Evolutionary conservation across 331 rosid genomes (phyloP), one percentile per base, ranked within the genome.

Genomic region (Malus hybrid): DNA sequence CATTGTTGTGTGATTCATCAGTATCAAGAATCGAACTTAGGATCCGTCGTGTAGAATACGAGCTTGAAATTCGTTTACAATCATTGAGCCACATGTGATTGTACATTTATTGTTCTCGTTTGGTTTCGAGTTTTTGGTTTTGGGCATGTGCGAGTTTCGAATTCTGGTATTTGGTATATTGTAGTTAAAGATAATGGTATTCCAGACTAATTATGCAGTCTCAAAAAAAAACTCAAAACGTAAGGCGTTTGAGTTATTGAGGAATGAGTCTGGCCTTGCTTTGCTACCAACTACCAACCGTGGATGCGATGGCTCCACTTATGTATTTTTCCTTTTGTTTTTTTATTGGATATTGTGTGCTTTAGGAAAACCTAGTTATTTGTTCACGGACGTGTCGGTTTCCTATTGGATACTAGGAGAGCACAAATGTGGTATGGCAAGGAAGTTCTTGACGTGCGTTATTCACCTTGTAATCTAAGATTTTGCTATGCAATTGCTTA

Each of bases 81-180:
- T 3, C 1, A 39, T 0, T 3, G 1, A 9, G 44, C 12, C 12
- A 39, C 44, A 9, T 10, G 0, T 39, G 13, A 1, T 39, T 0
- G 13, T 39, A 2, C 64, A 70, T 80, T 79, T 33, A 69, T 69
- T 76, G 63, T 80, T 80, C 61, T 62, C 16, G 31, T 46, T 20
- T 69, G 24, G 52, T 66, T 57, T 75, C 56, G 77, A 71, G 67
- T 50, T 75, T 66, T 52, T 52, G 6, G 9, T 15, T 54, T 14
- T 54, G 76, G 15, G 84, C 69, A 74, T 28, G 74, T 69, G 75
- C 42, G 83, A 84, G 12, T 59, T 59, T 12, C 1, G 18, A 10
- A 65, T 77, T 77, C 46, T 31, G 80, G 79, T 57, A 90, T 89
- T 89, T 82, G 90, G 89, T 89, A 78, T 81, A 63, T 56, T 81